A percentile compares a stretch with the other conserved stretches of the same genome.
Conservation (phyloP, 306 rosid genomes). For the Prunus salicina region DNA sequence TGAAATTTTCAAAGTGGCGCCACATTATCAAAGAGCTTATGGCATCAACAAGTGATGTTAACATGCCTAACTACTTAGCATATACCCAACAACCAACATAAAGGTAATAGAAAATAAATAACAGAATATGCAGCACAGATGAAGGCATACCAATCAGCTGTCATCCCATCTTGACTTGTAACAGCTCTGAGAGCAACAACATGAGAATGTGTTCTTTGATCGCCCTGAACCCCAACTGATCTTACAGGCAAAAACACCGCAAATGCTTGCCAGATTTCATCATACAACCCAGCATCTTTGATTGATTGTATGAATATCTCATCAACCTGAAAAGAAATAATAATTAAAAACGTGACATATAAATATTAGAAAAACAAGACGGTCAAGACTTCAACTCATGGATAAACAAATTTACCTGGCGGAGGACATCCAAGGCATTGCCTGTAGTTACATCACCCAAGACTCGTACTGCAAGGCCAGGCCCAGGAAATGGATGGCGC, state of each 20-base stretch:
- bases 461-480: slow-evolving; percentile 94
- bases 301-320: slow-evolving; percentile 92
- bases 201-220: slow-evolving; percentile 95
- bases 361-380: slow-evolving; percentile 5
- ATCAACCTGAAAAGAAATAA: slow-evolving; percentile 57
- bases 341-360: neutral
- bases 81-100: neutral
- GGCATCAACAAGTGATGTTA: neutral
- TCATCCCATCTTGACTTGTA: slow-evolving; percentile 99
- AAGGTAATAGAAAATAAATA: neutral
- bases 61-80: neutral
- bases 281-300: slow-evolving; percentile 91
- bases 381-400: neutral
- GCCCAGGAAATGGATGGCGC: slow-evolving; percentile 97
- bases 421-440: slow-evolving; percentile 79
- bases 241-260: slow-evolving; percentile 86
- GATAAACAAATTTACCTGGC: slow-evolving; percentile 50
- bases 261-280: slow-evolving; percentile 97
- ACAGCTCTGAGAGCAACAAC: slow-evolving; percentile 95
- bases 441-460: slow-evolving; percentile 85
- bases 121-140: slow-evolving; percentile 4
- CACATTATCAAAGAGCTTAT: neutral
- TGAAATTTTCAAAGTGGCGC: slow-evolving; percentile 33
- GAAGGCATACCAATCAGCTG: slow-evolving; percentile 81
- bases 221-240: slow-evolving; percentile 97